These are phyloP conservation scores for Protomyces pachydermus DNA, from an alignment of 1,139 yeast genomes.

Conservation along the genomic window DNA sequence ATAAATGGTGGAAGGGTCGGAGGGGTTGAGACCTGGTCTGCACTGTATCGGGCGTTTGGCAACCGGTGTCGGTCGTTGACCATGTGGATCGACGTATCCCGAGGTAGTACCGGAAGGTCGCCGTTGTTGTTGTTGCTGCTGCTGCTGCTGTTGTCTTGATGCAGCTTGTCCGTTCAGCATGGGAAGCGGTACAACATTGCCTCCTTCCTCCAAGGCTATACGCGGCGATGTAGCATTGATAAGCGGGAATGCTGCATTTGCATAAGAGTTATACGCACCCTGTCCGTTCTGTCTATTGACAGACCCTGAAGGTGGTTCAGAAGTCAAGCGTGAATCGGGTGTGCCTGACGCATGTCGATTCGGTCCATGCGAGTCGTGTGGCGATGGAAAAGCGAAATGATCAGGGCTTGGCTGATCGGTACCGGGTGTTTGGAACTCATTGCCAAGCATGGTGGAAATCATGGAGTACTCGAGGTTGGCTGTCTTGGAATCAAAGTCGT, in stretches of 20 bases:
- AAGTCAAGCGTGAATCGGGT: not conserved
- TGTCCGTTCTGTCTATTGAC: not conserved
- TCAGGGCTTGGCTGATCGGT: conserved; percentile 22
- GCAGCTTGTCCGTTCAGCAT: not conserved
- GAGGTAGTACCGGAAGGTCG: not conserved
- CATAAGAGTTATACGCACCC: not conserved
- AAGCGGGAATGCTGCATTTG: not conserved
- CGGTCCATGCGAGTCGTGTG: not conserved
- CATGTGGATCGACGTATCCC: conserved; percentile 18
- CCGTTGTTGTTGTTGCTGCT: not conserved
- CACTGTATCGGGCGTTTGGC: conserved; percentile 24
- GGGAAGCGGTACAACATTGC: conserved; percentile 1
- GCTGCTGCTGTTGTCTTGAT: not conserved
- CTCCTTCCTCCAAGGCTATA: not conserved
- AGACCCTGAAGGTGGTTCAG: not conserved
- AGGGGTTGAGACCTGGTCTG: conserved; percentile 30
- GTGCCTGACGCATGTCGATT: not conserved
- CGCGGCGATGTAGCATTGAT: not conserved
- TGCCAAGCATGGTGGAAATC: conserved; percentile 59
- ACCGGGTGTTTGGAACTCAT: conserved; percentile 28
- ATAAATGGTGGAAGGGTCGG: conserved; percentile 56
- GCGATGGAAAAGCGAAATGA: conserved; percentile 9
- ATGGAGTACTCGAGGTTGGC: conserved; percentile 80
- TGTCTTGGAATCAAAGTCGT: conserved; percentile 61
- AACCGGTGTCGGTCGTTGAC: conserved; percentile 24